Evolutionary conservation across 2,329 filamentous ascomycete species (phyloP).

Genomic region (Didymella glomerata): DNA sequence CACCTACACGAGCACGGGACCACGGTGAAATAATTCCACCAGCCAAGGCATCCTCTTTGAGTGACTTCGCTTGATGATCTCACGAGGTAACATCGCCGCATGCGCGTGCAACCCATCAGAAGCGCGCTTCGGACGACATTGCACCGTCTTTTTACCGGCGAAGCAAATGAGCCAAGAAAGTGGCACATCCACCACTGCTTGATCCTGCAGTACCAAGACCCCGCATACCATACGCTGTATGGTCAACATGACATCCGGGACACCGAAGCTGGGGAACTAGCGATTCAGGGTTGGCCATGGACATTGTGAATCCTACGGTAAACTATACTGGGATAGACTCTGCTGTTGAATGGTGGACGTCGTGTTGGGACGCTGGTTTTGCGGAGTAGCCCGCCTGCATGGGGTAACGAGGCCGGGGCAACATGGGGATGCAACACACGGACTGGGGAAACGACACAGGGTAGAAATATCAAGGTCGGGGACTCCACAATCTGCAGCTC

Average conservation of each 20-base stretch:
- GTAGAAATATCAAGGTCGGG: conserved; percentile 36
- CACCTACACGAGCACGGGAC: conserved; percentile 19
- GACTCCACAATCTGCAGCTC: conserved; percentile 28
- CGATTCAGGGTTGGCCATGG: conserved; percentile 21
- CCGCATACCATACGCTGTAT: conserved; percentile 32
- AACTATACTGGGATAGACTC: conserved; percentile 18
- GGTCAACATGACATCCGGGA: conserved; percentile 24
- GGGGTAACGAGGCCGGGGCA: conserved; percentile 33
- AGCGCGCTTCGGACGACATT: conserved; percentile 31
- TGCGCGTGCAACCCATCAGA: conserved; percentile 28
- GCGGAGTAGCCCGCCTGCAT: conserved; percentile 33
- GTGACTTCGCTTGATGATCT: conserved; percentile 29
- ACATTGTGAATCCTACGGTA: conserved; percentile 18
- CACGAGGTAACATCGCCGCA: conserved; percentile 33
- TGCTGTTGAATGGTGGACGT: conserved; percentile 17
- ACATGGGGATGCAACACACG: conserved; percentile 26
- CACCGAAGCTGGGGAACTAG: conserved; percentile 20
- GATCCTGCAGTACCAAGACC: conserved; percentile 24
- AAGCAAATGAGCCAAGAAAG: conserved; percentile 33
- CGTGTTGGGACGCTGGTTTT: conserved; percentile 29
- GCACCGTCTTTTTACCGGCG: conserved; percentile 28
- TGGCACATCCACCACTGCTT: conserved; percentile 37
- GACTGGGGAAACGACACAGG: conserved; percentile 30
- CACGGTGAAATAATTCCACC: conserved; percentile 37
- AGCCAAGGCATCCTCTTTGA: conserved; percentile 25